Evolutionary conservation across 768 basidiomycete genomes (phyloP).

Genomic region (Obba rivulosa): DNA sequence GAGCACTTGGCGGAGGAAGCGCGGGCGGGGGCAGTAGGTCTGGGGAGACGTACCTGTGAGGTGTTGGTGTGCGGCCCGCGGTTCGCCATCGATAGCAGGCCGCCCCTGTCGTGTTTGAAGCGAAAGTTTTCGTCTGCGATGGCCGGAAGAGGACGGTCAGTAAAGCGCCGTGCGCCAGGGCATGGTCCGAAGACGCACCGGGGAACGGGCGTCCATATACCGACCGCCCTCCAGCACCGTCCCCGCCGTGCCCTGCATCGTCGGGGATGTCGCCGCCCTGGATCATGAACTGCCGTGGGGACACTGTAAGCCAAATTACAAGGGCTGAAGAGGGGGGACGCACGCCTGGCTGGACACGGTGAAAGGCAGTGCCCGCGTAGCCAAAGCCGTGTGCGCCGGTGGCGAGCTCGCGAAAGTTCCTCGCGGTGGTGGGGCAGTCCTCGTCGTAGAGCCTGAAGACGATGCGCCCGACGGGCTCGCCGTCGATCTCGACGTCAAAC

Average conservation of each 20-base stretch:
- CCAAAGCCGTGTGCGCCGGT: conserved; percentile 65
- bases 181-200: conserved; percentile 14
- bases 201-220: conserved; percentile 32
- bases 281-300: conserved; percentile 27
- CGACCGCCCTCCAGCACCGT: conserved; percentile 33
- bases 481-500: conserved; percentile 65
- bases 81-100: conserved; percentile 47
- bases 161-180: neutral
- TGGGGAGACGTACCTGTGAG: conserved; percentile 32
- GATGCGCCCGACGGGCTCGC: conserved; percentile 59
- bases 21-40: neutral
- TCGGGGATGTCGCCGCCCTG: conserved; percentile 36
- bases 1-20: neutral
- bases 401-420: conserved; percentile 79
- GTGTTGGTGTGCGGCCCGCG: conserved; percentile 46
- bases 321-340: conserved; percentile 6
- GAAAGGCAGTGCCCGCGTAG: conserved; percentile 66
- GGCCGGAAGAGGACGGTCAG: neutral
- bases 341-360: conserved; percentile 44
- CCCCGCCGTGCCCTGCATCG: conserved; percentile 5
- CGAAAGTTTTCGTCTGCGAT: conserved; percentile 34
- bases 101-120: conserved; percentile 31
- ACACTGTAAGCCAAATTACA: neutral
- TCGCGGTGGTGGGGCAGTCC: conserved; percentile 73
- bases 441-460: conserved; percentile 82